Percentiles rank a stretch among this genome's conserved stretches.
Evolutionary conservation across 116 monocot species (phyloP).

Genomic region (Trichopus zeylanicus): DNA sequence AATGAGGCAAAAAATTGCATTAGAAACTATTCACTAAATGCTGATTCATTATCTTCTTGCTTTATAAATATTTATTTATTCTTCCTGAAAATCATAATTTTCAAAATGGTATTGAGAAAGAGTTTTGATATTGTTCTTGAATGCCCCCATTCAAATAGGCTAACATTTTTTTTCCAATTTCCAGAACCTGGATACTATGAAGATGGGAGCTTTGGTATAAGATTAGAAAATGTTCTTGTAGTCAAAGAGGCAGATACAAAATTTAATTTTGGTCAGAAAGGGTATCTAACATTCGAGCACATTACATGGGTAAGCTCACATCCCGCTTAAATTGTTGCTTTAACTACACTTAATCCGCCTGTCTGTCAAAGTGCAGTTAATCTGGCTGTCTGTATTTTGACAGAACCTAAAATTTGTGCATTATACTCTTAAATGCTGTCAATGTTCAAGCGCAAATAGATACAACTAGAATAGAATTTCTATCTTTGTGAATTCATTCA

Average conservation of each 20-base stretch:
- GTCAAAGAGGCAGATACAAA: constrained; percentile 79
- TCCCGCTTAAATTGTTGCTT: neutral
- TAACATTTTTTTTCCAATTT: neutral
- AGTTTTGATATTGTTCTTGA: neutral
- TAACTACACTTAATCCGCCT: neutral
- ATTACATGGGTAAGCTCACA: constrained; percentile 89
- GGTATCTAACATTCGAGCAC: constrained; percentile 81
- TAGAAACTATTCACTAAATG: no score
- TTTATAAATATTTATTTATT: no score
- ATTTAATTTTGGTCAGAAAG: constrained; percentile 85
- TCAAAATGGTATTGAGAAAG: neutral
- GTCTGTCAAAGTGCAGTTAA: neutral
- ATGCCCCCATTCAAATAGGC: neutral
- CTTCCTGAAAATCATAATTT: no score
- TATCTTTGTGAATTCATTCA: no score
- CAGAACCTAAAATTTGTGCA: no score
- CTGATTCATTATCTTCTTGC: no score
- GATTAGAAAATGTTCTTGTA: constrained; percentile 94
- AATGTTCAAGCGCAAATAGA: no score
- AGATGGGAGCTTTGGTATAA: constrained; percentile 90
- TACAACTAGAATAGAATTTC: no score
- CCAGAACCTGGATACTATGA: constrained; percentile 99
- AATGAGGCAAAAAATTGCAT: no score
- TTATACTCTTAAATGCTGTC: no score
- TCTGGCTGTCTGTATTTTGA: neutral